Base-by-base conservation (phyloP, 306 rosid species). In the Cyamopsis tetragonoloba region DNA sequence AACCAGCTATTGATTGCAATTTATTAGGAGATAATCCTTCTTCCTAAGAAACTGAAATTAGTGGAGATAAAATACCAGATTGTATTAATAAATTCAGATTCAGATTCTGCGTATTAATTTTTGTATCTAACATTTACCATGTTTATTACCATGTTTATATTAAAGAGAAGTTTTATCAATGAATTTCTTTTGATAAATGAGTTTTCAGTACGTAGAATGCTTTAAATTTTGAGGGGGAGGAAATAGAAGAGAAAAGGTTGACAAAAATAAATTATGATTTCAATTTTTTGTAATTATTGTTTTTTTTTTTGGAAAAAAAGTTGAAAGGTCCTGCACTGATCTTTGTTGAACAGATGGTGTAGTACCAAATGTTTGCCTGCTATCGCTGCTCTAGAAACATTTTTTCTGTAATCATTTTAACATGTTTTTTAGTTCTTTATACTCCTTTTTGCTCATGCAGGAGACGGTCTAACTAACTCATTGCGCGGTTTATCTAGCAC, bases 391-490 rank as follows among this genome's bases (percentile, higher is more conserved):
- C 49, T 5, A 62, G 46, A 37, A 46, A 43, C 35, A 31, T 12
- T 18, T 15, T 35, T 20, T 43, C 26, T 37, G 57, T 22, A 26
- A 37, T 24, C 60, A 22, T 46, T 63, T 19, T 51, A 13, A 9
- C 6, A 47, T 47, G 20, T 56, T 13, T 80, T 41, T 31, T 58
- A 56, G 39, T 50, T 37, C 34, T 53, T 62, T 30, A 6, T 19
- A 14, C 7, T 35, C 7, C 54, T 54, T 53, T 63, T 26, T 81
- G 37, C 38, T 72, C 63, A 41, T 81, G 68, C 65, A 92, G 98
- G 96, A 62, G 96, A 92, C 70, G 96, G 96, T 54, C 98, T 92
- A 77, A 87, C 93, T 0, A 93, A 92, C 70, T 86, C 88, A 10
- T 72, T 89, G 78, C 92, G 75, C 17, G 93, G 83, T 79, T 76